These are phyloP conservation scores for Tagetes patula DNA, from an alignment of 129 eudicot species.

Conservation along the genomic window DNA sequence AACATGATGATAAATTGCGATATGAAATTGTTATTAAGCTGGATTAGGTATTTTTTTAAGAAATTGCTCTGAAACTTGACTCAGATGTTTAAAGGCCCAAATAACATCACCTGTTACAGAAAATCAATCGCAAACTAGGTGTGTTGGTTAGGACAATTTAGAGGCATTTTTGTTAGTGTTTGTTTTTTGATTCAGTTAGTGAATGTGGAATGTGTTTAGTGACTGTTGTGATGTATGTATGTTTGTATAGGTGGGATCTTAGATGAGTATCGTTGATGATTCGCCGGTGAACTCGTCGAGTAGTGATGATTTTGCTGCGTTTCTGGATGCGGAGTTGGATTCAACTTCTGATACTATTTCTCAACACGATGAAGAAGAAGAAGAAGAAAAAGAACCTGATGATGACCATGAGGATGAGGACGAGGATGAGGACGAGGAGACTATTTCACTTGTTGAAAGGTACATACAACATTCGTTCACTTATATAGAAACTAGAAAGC, in stretches of 20 bases:
- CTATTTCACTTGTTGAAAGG: conserved; percentile 26
- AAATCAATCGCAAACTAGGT: too few relatives aligned
- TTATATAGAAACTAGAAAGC: conserved; percentile 8
- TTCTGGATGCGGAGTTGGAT: conserved; percentile 57
- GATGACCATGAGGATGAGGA: conserved; percentile 17
- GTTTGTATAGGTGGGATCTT: conserved; percentile 21
- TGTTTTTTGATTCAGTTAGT: not conserved
- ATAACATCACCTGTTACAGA: too few relatives aligned
- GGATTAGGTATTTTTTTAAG: not conserved
- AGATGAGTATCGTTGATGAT: conserved; percentile 53
- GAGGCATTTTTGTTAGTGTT: not conserved
- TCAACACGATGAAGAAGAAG: conserved; percentile 34
- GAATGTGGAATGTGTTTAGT: conserved; percentile 9
- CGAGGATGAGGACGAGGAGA: conserved; percentile 20
- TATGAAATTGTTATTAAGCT: too few relatives aligned
- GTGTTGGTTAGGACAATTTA: not conserved
- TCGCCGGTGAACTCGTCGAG: conserved; percentile 57
- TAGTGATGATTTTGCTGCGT: conserved; percentile 59
- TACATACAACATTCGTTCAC: conserved; percentile 17
- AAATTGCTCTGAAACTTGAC: conserved; percentile 2
- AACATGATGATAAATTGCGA: too few relatives aligned
- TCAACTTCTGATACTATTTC: conserved; percentile 44
- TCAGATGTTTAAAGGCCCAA: too few relatives aligned
- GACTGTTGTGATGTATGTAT: conserved; percentile 10
- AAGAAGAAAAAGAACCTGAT: not conserved